phyloP scores from a whole-genome alignment of 495 filamentous ascomycete genomes.

The Podospora fimiseda region DNA sequence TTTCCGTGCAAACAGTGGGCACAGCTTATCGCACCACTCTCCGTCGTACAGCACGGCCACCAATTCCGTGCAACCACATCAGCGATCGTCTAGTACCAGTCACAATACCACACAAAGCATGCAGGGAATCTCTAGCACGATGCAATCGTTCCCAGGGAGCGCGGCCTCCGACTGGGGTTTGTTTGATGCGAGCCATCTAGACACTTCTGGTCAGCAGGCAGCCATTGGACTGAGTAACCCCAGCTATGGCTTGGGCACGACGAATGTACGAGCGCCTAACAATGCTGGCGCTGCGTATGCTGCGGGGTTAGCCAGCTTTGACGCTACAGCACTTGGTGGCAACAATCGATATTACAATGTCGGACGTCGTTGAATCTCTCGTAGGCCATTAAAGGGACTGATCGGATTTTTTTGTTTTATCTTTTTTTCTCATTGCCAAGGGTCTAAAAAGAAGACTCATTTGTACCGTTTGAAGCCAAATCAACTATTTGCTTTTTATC shows the following conservation, averaged over 20 bases:
- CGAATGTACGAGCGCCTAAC: conserved; percentile 13
- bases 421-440: neutral
- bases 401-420: neutral
- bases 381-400: neutral
- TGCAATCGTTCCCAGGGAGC: conserved; percentile 19
- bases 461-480: too few relatives aligned
- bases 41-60: conserved; percentile 26
- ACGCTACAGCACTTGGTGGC: conserved; percentile 17
- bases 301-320: conserved; percentile 18
- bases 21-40: conserved; percentile 32
- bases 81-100: conserved; percentile 18
- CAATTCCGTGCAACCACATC: conserved; percentile 8
- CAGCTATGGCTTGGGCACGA: conserved; percentile 17
- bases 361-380: conserved; percentile 15
- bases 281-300: conserved; percentile 17
- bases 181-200: conserved; percentile 34
- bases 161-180: conserved; percentile 27
- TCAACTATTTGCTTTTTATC: too few relatives aligned
- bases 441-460: too few relatives aligned
- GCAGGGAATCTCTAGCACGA: conserved; percentile 18
- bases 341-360: conserved; percentile 21
- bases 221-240: conserved; percentile 16
- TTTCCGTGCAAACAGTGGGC: conserved; percentile 28
- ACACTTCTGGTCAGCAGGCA: conserved; percentile 26
- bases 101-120: conserved; percentile 21